Evolutionary conservation across 352 stramenopile genomes (phyloP).

Genomic region (Blastocystis hominis): DNA sequence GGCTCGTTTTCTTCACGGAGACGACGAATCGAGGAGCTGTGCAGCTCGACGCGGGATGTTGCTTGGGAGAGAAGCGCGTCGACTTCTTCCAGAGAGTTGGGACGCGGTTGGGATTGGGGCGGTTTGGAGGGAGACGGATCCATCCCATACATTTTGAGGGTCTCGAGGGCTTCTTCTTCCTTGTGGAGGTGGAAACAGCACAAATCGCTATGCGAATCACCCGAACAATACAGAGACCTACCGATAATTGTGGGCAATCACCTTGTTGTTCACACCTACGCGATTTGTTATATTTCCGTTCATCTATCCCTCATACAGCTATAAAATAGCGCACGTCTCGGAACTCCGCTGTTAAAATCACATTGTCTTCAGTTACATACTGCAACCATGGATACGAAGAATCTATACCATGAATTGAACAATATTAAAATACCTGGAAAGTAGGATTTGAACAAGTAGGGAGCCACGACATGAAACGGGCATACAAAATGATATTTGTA

Average conservation of each 20-base stretch:
- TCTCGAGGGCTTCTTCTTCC: constrained; percentile 23
- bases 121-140: neutral
- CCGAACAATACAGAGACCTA: neutral
- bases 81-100: neutral
- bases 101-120: neutral
- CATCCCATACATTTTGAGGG: constrained; percentile 44
- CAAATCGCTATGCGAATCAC: constrained; percentile 25
- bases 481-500: constrained; percentile 56
- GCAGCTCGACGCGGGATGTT: neutral
- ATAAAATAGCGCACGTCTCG: constrained; percentile 1
- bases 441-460: constrained; percentile 55
- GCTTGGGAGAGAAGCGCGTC: neutral
- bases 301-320: neutral
- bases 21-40: neutral
- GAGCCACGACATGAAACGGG: constrained; percentile 51
- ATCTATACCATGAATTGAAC: neutral
- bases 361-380: constrained; percentile 52
- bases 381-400: constrained; percentile 38
- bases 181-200: constrained; percentile 57
- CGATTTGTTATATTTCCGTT: constrained; percentile 35
- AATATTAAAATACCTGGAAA: neutral
- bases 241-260: constrained; percentile 24
- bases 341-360: constrained; percentile 55
- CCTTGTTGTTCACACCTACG: constrained; percentile 24
- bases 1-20: constrained; percentile 1